Base-by-base conservation (phyloP, 495 filamentous ascomycete genomes). In the Annulohypoxylon maeteangense region DNA sequence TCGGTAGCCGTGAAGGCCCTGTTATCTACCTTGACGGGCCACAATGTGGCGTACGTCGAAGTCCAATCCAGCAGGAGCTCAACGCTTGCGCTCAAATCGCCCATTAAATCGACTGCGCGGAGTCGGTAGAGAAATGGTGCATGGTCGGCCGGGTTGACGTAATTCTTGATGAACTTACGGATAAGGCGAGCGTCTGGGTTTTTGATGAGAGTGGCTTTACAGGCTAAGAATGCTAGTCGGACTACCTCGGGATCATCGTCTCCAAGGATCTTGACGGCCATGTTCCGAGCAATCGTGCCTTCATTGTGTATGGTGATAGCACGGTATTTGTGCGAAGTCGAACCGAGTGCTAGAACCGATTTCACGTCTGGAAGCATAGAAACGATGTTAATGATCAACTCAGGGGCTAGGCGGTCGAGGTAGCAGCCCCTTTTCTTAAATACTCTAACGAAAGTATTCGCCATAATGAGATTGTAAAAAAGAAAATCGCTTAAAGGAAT, bases 181-280 rank as follows among this genome's bases (percentile, higher is more conserved):
- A 40, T 23, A 10, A 16, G 20, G 1, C 29, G 29, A 14, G 14
- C 4, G 40, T 50, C 22, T 20, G 3, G n/a, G 25, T 6, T 0
- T 42, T 8, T 5, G 7, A 47, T 12, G 16, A 34, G n/a, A 4
- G 50, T 22, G 25, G 51, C 51, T 14, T 63, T 4, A 7, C 58
- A 69, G 11, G 59, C 29, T 12, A 58, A 34, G 29, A 69, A 69
- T 0, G 66, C 66, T 14, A 69, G 12, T 12, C 18, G 57, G 22
- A 55, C 2, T 11, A 69, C 8, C 8, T 42, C 25, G 3, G 51
- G 48, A 16, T 69, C 51, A n/a, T 50, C 42, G 20, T 63, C 56
- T 2, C 20, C 34, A 22, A 57, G 51, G 12, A 50, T 12, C 10
- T 0, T 32, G 1, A 36, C 22, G 0, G 59, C 59, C 3, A 62